Evolutionary conservation across 2,329 filamentous ascomycete species (phyloP), one percentile per base, ranked within the genome.

Genomic region (Xylaria multiplex): DNA sequence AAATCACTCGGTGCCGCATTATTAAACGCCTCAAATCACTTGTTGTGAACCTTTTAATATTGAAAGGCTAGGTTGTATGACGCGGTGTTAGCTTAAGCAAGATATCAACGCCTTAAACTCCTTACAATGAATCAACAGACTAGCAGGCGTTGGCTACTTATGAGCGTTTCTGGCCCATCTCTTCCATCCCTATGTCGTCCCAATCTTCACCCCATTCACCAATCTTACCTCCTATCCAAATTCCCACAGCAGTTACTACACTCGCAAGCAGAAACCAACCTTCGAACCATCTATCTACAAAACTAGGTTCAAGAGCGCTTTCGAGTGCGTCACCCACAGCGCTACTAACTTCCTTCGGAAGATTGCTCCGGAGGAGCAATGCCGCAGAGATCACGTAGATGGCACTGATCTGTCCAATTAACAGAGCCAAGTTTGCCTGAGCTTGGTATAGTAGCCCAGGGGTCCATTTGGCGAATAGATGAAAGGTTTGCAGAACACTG

Each of bases 241-340:
- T 88, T 0, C 91, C 92, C n/a, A 86, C 74, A 1, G 85, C 88
- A 1, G 93, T 96, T 13, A 85, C 74, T 0, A 83, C 80, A 68
- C 89, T 91, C 5, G 90, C 90, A 2, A 89, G 76, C 62, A 97
- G 78, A 77, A 96, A 97, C 90, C 93, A 95, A 7, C 88, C 89
- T 77, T 97, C 93, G 72, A 97, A 97, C 93, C 93, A 97, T 35
- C 87, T 84, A 73, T 96, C 89, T 5, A 92, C 90, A 73, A 92
- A 93, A 0, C 83, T 82, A 6, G 88, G 87, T 73, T 92, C 90
- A 8, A 96, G 82, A 16, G 92, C 91, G 22, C 91, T 91, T 49
- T 92, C 89, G 35, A 97, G 80, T 1, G 92, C 92, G 70, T 93
- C 91, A 2, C 88, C 89, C 3, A 96, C 91, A 1, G 91, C 91